A percentile compares a stretch with the other conserved stretches of the same genome.
These are phyloP conservation scores for Saksenaea vasiformis DNA, from an alignment of 371 early-diverging fungal species.

Conservation along the genomic window DNA sequence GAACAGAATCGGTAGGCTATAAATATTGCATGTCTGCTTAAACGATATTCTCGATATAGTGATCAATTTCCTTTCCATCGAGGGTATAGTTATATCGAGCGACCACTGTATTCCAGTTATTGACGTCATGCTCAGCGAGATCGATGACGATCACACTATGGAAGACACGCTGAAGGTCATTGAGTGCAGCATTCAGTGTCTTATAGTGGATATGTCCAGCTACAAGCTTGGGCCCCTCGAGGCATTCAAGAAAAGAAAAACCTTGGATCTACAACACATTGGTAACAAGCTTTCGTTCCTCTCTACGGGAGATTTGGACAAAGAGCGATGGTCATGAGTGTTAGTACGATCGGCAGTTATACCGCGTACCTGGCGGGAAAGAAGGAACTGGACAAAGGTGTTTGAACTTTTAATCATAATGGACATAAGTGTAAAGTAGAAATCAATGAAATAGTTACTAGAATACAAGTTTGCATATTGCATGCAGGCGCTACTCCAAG, in stretches of 20 bases:
- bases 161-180: constrained; percentile 13
- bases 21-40: too few relatives aligned
- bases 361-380: constrained; percentile 14
- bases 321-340: constrained; percentile 2
- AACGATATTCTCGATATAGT: too few relatives aligned
- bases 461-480: not conserved
- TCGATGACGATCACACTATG: constrained; percentile 10
- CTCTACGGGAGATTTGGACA: not conserved
- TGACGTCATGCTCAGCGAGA: constrained; percentile 9
- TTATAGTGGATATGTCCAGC: constrained; percentile 3
- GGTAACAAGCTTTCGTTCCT: constrained; percentile 10
- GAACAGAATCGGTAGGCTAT: constrained; percentile 6
- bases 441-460: not conserved
- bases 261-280: constrained; percentile 5
- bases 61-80: not conserved
- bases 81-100: too few relatives aligned
- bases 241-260: constrained; percentile 4
- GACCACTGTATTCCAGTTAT: too few relatives aligned
- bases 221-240: not conserved
- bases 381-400: constrained; percentile 9
- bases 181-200: constrained; percentile 12
- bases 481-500: not conserved
- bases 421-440: constrained; percentile 8
- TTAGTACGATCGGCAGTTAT: constrained; percentile 9
- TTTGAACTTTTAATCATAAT: constrained; percentile 10